phyloP scores from a whole-genome alignment of 345 rosid species.

The Lumnitzera racemosa region DNA sequence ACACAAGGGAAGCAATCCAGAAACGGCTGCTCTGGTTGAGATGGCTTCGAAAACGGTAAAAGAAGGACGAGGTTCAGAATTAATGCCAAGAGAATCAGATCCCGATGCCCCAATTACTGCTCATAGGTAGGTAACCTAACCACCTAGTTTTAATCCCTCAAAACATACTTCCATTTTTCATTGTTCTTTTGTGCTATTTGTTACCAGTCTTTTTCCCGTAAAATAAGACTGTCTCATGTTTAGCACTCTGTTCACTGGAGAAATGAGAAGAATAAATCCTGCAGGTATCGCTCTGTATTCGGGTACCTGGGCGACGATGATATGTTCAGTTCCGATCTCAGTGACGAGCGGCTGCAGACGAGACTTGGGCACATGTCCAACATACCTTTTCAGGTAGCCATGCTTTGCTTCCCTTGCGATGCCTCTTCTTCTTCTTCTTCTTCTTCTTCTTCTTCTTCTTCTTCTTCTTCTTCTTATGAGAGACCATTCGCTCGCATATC shows the following conservation, averaged over 20 bases:
- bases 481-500: no score
- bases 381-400: slow-evolving; percentile 83
- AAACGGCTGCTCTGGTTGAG: slow-evolving; percentile 87
- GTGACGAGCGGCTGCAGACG: slow-evolving; percentile 76
- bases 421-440: no score
- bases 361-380: slow-evolving; percentile 90
- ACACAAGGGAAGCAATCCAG: slow-evolving; percentile 82
- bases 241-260: neutral
- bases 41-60: slow-evolving; percentile 82
- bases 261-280: slow-evolving; percentile 1
- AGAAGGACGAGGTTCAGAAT: slow-evolving; percentile 70
- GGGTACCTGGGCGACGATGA: slow-evolving; percentile 98
- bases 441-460: no score
- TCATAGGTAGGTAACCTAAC: slow-evolving; percentile 21
- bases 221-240: no score
- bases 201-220: no score
- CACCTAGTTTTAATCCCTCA: no score
- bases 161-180: no score
- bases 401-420: no score
- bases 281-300: slow-evolving; percentile 83
- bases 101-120: slow-evolving; percentile 79
- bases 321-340: slow-evolving; percentile 97
- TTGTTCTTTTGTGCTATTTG: no score
- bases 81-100: slow-evolving; percentile 92
- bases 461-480: no score